Percentiles rank a stretch among this genome's conserved stretches.
Evolutionary conservation across 352 stramenopile species (phyloP).

Genomic region (Hyaloperonospora arabidopsidis): DNA sequence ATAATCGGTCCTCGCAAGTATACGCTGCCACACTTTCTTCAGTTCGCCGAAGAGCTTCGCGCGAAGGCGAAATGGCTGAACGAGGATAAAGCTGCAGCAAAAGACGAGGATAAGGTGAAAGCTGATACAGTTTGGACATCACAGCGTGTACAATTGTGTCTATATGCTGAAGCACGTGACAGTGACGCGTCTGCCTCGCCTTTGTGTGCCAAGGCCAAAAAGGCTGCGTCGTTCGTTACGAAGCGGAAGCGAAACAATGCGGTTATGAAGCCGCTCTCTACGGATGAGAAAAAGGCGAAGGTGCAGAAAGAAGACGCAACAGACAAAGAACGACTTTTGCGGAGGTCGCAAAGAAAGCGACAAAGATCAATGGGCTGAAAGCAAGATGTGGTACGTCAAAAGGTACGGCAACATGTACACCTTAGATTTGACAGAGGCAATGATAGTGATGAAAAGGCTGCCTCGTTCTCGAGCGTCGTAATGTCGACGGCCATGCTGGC

Average conservation of each 20-base stretch:
- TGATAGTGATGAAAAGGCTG: too few relatives aligned
- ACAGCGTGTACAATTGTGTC: conserved; percentile 62
- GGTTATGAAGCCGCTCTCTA: not conserved
- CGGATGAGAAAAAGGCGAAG: conserved; percentile 10
- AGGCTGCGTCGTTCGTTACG: conserved; percentile 5
- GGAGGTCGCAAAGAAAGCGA: conserved; percentile 22
- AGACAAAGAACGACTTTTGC: conserved; percentile 10
- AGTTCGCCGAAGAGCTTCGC: conserved; percentile 44
- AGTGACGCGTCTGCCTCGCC: not conserved
- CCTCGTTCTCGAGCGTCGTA: too few relatives aligned
- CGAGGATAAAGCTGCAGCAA: conserved; percentile 20
- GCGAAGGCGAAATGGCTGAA: conserved; percentile 54
- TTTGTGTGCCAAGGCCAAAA: conserved; percentile 10
- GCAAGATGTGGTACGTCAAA: too few relatives aligned
- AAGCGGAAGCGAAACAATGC: conserved; percentile 22
- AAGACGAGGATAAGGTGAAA: conserved; percentile 20
- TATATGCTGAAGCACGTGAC: conserved; percentile 42
- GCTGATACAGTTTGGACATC: conserved; percentile 37
- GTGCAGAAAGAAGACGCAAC: conserved; percentile 3
- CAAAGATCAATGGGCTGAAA: conserved; percentile 5
- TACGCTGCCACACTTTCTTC: conserved; percentile 64
- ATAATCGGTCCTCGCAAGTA: conserved; percentile 73
- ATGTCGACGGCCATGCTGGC: too few relatives aligned
- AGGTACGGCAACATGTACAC: too few relatives aligned
- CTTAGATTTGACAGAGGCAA: too few relatives aligned